phyloP scores from a whole-genome alignment of 495 filamentous ascomycete species.

The Penicillium cinerascens region DNA sequence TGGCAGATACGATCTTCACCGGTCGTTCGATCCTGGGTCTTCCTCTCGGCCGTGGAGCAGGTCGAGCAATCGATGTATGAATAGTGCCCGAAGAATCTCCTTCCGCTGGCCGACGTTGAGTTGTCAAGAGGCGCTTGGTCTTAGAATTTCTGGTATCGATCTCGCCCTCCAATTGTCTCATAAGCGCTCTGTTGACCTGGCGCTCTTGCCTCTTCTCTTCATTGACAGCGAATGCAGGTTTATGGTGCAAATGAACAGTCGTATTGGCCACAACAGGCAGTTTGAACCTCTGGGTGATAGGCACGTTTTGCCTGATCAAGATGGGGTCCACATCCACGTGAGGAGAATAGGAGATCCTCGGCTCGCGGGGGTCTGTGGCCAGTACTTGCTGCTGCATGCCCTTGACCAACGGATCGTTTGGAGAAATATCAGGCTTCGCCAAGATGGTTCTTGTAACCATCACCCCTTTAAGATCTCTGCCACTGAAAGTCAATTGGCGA shows the following conservation, averaged over 20 bases:
- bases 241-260: conserved; percentile 39
- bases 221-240: conserved; percentile 30
- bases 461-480: conserved; percentile 50
- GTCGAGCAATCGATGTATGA: conserved; percentile 28
- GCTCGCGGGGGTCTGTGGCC: conserved; percentile 12
- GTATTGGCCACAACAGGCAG: conserved; percentile 32
- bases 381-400: conserved; percentile 53
- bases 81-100: background rate
- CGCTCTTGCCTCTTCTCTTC: conserved; percentile 30
- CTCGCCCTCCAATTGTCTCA: conserved; percentile 22
- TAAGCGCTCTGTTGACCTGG: conserved; percentile 25
- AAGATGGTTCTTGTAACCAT: conserved; percentile 57
- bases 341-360: conserved; percentile 32
- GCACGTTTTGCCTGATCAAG: conserved; percentile 21
- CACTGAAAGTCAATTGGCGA: conserved; percentile 59
- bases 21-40: background rate
- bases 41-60: conserved; percentile 20
- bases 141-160: conserved; percentile 5
- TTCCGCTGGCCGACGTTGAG: conserved; percentile 16
- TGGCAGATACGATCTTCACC: conserved; percentile 20
- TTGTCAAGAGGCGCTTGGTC: conserved; percentile 32
- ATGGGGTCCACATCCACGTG: conserved; percentile 29
- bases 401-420: conserved; percentile 50
- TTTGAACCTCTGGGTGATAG: background rate
- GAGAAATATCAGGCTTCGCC: conserved; percentile 40